These are phyloP conservation scores for Fraxinus cuspidata DNA, from an alignment of 257 asterid species.

Conservation along the genomic window DNA sequence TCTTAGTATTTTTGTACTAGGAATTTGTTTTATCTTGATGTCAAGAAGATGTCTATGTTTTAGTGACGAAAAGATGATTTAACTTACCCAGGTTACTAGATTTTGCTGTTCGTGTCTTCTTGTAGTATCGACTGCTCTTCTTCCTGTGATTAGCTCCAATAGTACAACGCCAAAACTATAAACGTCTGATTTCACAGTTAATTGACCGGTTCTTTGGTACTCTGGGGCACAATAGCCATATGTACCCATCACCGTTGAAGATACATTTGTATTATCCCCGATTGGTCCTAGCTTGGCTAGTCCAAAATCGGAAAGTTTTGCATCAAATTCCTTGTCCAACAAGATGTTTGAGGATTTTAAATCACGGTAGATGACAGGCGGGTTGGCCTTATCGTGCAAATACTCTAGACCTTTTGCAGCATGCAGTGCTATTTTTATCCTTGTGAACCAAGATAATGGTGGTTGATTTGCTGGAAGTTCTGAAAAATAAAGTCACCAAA, in stretches of 20 bases:
- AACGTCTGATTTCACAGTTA: slow-evolving; percentile 75
- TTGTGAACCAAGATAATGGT: slow-evolving; percentile 64
- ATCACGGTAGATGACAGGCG: slow-evolving; percentile 94
- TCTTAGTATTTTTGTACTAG: not conserved
- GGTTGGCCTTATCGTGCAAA: slow-evolving; percentile 79
- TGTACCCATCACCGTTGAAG: slow-evolving; percentile 94
- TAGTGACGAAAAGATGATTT: not conserved
- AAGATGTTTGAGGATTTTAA: slow-evolving; percentile 85
- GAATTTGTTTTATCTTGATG: too few relatives aligned
- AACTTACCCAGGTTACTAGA: slow-evolving; percentile 72
- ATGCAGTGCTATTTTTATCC: slow-evolving; percentile 84
- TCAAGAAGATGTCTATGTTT: not conserved
- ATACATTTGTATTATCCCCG: slow-evolving; percentile 73
- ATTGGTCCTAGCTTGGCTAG: slow-evolving; percentile 89
- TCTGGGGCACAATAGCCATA: slow-evolving; percentile 96
- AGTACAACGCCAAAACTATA: slow-evolving; percentile 89
- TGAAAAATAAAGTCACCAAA: slow-evolving; percentile 26
- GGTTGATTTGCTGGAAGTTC: slow-evolving; percentile 47
- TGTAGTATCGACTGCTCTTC: slow-evolving; percentile 70
- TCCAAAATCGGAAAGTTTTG: slow-evolving; percentile 89
- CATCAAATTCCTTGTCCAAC: slow-evolving; percentile 64
- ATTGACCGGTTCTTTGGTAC: slow-evolving; percentile 84
- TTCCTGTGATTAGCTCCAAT: slow-evolving; percentile 76
- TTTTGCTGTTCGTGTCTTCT: slow-evolving; percentile 47
- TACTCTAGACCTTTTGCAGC: slow-evolving; percentile 91